Evolutionary conservation across 768 basidiomycete genomes (phyloP), one percentile per base, ranked within the genome.

Genomic region (Pulveroboletus sp.): DNA sequence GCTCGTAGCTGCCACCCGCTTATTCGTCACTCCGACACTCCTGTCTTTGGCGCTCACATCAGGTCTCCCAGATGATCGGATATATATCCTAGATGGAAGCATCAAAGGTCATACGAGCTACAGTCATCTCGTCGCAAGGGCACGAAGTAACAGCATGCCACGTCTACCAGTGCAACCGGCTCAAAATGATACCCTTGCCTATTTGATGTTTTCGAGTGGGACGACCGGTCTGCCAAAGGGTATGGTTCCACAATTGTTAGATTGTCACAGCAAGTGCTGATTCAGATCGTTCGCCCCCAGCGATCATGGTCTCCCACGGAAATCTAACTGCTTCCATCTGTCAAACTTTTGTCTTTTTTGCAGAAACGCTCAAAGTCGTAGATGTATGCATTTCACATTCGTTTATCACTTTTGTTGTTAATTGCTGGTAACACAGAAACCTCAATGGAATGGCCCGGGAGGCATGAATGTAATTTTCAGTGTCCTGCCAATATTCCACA

Each of bases 181-280:
- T 1, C 67, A 56, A 16, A 71, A 68, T 26, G 69, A 82, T 50
- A 85, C 82, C 0, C 66, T 87, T 2, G 86, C 83, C 1, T 86
- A 89, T 62, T 69, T 89, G 3, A 70, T 85, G 0, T 87, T 86
- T 60, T 89, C 87, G 0, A 89, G 87, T 57, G 87, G 87, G 20
- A 89, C 88, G 0, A 88, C 77, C 51, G 87, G 88, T 1, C 68
- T 82, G 5, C 86, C 87, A 0, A 89, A 89, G 77, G 85, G 86
- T 81, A 22, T 7, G 60, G n/a, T n/a, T n/a, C n/a, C n/a, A n/a
- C 51, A 8, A 6, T 16, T 3, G n/a, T 6, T n/a, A n/a, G n/a
- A 23, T 16, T 8, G 5, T 34, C 11, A 10, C 9, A 10, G 12
- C 27, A 29, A 14, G 27, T 22, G 20, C 43, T 49, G n/a, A 68